These are phyloP conservation scores for Leccinum olivaceopallidum DNA, from an alignment of 768 basidiomycete genomes.

Conservation along the genomic window DNA sequence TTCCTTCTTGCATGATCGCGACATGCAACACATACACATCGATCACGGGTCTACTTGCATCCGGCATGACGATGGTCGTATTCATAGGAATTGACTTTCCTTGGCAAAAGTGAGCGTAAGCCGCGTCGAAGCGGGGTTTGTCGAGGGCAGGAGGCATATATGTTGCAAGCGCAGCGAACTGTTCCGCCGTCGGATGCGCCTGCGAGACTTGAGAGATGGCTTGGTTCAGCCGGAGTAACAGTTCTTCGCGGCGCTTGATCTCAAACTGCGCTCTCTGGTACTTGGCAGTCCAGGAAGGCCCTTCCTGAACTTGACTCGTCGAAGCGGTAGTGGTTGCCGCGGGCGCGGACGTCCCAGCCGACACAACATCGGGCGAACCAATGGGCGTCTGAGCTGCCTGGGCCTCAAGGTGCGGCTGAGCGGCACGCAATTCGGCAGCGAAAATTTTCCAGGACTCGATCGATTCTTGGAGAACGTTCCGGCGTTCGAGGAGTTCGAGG, in stretches of 20 bases:
- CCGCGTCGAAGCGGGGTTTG: slow-evolving; percentile 28
- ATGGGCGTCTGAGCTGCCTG: slow-evolving; percentile 2
- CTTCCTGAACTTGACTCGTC: slow-evolving; percentile 12
- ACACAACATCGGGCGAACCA: background rate
- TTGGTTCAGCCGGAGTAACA: slow-evolving; percentile 29
- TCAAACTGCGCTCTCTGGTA: slow-evolving; percentile 29
- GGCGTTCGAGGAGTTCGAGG: slow-evolving; percentile 28
- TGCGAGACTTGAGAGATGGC: slow-evolving; percentile 25
- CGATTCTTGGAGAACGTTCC: slow-evolving; percentile 27
- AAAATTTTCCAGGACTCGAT: slow-evolving; percentile 26
- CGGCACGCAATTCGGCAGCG: slow-evolving; percentile 19
- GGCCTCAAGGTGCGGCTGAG: slow-evolving; percentile 15
- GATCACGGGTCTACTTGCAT: slow-evolving; percentile 24
- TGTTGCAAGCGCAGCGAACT: slow-evolving; percentile 27
- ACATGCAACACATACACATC: slow-evolving; percentile 33
- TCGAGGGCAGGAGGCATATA: slow-evolving; percentile 32
- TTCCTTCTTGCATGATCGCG: slow-evolving; percentile 35
- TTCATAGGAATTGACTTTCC: slow-evolving; percentile 27
- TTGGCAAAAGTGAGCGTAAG: slow-evolving; percentile 31
- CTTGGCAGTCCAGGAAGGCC: slow-evolving; percentile 21
- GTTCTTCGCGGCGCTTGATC: slow-evolving; percentile 32
- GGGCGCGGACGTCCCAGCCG: background rate
- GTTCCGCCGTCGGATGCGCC: slow-evolving; percentile 21
- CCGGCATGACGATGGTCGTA: slow-evolving; percentile 32
- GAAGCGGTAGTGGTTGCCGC: background rate